These are phyloP conservation scores for Alnus rubra DNA, from an alignment of 306 rosid species.

Conservation along the genomic window DNA sequence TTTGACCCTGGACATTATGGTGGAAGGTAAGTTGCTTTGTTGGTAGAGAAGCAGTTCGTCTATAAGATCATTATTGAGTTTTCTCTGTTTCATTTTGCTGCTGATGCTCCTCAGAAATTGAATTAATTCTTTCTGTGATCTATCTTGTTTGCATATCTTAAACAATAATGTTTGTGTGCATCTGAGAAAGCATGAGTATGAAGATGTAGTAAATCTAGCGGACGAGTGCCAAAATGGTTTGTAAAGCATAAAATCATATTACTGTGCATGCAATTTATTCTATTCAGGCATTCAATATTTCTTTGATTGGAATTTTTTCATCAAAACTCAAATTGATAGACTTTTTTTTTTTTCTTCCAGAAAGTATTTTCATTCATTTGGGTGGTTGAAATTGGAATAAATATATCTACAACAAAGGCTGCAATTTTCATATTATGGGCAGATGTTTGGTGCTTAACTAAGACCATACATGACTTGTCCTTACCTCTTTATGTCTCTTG, in stretches of 20 bases:
- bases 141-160: not conserved
- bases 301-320: not conserved
- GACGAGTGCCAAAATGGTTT: not conserved
- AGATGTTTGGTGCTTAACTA: not conserved
- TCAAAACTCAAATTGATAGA: not conserved
- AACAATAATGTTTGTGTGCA: not conserved
- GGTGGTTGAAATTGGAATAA: not conserved
- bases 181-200: not conserved
- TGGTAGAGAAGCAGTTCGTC: constrained; percentile 3
- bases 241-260: not conserved
- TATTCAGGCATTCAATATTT: not conserved
- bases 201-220: not conserved
- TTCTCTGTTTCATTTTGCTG: not conserved
- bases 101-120: not conserved
- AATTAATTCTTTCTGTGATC: not conserved
- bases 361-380: not conserved
- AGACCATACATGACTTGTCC: not conserved
- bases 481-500: not conserved
- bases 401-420: not conserved
- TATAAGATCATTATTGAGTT: not conserved
- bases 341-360: not conserved
- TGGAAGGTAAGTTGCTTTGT: constrained; percentile 50
- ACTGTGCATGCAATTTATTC: not conserved
- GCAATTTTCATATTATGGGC: not conserved
- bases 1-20: constrained; percentile 70